Base-by-base conservation (phyloP, 495 filamentous ascomycete species). In the Penicillium lividum region DNA sequence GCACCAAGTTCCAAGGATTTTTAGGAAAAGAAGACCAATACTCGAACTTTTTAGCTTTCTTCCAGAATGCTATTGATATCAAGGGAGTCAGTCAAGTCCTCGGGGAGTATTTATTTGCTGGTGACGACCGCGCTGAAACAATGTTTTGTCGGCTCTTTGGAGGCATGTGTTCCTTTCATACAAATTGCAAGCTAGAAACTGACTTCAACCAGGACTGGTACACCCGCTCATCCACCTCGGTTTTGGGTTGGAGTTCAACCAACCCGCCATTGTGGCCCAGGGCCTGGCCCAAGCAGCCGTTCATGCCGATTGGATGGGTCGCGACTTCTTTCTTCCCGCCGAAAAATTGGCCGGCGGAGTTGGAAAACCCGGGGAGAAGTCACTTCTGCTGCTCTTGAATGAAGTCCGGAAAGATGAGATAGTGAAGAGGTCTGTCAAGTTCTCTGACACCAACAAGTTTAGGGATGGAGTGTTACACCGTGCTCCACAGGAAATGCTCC, bases 171-270 rank as follows among this genome's bases (percentile, higher is more conserved):
- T 3, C 47, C 8, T 38, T 40, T 15, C 25, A 10, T 25, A 11
- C 5, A 42, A 11, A n/a, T 6, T 2, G 18, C 16, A 34, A 65
- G 22, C 10, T 42, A 49, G 11, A 11, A 29, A 33, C 54, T 60
- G 38, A 52, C 11, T 5, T 3, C 4, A 18, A 33, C 36, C 58
- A 79, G 90, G 88, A 1, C 83, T 93, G 58, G 63, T 94, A 3
- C 92, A 97, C 65, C 89, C 90, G 8, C 58, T 93, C 7, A 96
- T 96, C 61, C 91, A 96, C 61, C 80, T 96, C 10, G 90, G 91
- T 40, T 94, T 90, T 65, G 91, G 87, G 2, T 61, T 96, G 16
- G 90, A 96, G 61, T 95, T 90, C 73, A 62, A 80, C 1, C 89
- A 93, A 65, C 90, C 89, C 4, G 89, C 89, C 38, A 85, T 97